These are phyloP conservation scores for Colletotrichum kahawae DNA, from an alignment of 2,329 filamentous ascomycete genomes.

Conservation along the genomic window DNA sequence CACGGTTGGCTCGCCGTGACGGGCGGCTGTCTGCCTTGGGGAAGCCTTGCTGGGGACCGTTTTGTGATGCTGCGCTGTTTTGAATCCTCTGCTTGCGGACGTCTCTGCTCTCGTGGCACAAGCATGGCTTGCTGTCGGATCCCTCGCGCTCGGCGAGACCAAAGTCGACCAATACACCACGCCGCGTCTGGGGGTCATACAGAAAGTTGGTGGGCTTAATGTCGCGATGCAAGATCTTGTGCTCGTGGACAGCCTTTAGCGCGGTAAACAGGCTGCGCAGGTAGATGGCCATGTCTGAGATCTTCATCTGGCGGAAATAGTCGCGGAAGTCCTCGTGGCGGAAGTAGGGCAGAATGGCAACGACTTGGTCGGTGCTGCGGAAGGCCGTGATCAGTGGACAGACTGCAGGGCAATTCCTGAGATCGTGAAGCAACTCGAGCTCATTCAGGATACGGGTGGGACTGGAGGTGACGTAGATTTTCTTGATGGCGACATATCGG, in stretches of 20 bases:
- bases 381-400: slow-evolving; percentile 98
- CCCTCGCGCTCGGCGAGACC: slow-evolving; percentile 90
- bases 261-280: slow-evolving; percentile 88
- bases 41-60: slow-evolving; percentile 68
- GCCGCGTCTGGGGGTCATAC: slow-evolving; percentile 80
- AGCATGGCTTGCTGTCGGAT: slow-evolving; percentile 77
- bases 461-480: slow-evolving; percentile 98
- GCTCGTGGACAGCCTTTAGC: slow-evolving; percentile 80
- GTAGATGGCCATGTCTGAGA: slow-evolving; percentile 87
- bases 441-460: slow-evolving; percentile 94
- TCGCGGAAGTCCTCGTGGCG: slow-evolving; percentile 92
- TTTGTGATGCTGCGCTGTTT: slow-evolving; percentile 61
- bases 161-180: slow-evolving; percentile 97
- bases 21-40: slow-evolving; percentile 89
- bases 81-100: slow-evolving; percentile 67
- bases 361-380: slow-evolving; percentile 89
- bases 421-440: slow-evolving; percentile 88
- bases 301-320: slow-evolving; percentile 90
- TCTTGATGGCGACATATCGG: slow-evolving; percentile 95
- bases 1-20: slow-evolving; percentile 89
- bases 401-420: slow-evolving; percentile 82
- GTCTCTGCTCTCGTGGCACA: slow-evolving; percentile 73
- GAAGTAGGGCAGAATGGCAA: slow-evolving; percentile 94
- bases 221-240: slow-evolving; percentile 88
- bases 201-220: slow-evolving; percentile 99